Evolutionary conservation across 225 moss, liverwort and hornwort genomes (phyloP).

Genomic region (Sphagnum tenellum): DNA sequence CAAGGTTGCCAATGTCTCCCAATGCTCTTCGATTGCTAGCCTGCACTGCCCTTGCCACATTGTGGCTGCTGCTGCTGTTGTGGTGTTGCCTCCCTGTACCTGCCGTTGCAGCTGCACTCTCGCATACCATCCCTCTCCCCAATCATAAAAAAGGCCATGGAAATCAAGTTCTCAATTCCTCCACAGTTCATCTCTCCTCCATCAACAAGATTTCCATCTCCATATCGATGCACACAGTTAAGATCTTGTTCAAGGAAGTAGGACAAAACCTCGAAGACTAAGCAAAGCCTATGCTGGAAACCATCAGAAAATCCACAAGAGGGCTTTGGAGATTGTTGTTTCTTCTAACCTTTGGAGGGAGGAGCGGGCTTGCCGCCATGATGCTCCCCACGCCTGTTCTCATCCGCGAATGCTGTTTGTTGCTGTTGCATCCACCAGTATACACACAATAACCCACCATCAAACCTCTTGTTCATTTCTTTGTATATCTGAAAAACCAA

Average conservation of each 20-base stretch:
- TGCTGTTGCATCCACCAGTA: slow-evolving; percentile 14
- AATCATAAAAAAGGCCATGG: not conserved
- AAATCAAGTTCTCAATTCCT: not conserved
- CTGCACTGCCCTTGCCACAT: slow-evolving; percentile 34
- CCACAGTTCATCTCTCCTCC: not conserved
- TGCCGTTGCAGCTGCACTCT: slow-evolving; percentile 10
- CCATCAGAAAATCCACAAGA: not conserved
- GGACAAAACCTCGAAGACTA: not conserved
- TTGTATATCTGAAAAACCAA: not conserved
- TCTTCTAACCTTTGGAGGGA: slow-evolving; percentile 22
- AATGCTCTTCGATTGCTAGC: slow-evolving; percentile 78
- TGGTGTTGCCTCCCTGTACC: slow-evolving; percentile 5
- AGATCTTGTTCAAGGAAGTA: not conserved
- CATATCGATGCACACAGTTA: not conserved
- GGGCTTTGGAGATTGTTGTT: no score
- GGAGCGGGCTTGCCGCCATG: slow-evolving; percentile 32
- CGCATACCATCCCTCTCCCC: no score
- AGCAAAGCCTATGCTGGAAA: not conserved
- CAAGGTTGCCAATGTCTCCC: slow-evolving; percentile 94
- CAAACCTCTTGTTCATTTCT: not conserved
- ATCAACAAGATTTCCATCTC: not conserved
- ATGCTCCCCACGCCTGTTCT: slow-evolving; percentile 38
- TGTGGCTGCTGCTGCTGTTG: slow-evolving; percentile 5
- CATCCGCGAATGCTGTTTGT: slow-evolving; percentile 45
- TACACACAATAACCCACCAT: not conserved